Conservation (phyloP, 768 basidiomycete species). For the Mycena indigotica region DNA sequence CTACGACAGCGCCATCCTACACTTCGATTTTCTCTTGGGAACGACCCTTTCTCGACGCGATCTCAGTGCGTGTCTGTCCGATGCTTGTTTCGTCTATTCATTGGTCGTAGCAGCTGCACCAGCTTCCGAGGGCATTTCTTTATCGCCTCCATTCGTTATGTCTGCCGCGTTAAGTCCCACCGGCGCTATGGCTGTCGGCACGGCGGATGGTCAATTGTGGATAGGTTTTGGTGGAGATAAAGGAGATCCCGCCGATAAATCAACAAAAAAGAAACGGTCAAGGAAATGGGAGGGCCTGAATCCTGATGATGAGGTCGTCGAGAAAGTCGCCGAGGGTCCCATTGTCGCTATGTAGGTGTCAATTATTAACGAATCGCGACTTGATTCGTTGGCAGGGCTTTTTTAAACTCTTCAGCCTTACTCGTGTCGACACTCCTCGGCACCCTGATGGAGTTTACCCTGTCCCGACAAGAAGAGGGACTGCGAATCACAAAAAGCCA, state of each 20-base stretch:
- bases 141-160: conserved; percentile 78
- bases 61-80: conserved; percentile 46
- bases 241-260: conserved; percentile 20
- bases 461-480: conserved; percentile 43
- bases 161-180: conserved; percentile 58
- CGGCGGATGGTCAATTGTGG: conserved; percentile 75
- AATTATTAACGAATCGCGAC: background rate
- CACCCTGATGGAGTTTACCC: conserved; percentile 49
- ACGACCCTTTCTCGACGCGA: conserved; percentile 59
- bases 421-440: conserved; percentile 66
- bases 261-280: conserved; percentile 50
- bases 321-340: conserved; percentile 70
- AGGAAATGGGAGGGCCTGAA: conserved; percentile 77
- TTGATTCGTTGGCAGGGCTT: conserved; percentile 43
- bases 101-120: conserved; percentile 38
- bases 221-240: conserved; percentile 72
- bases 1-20: conserved; percentile 68
- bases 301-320: conserved; percentile 43
- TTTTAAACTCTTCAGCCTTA: conserved; percentile 48
- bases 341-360: conserved; percentile 69
- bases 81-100: conserved; percentile 2
- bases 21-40: conserved; percentile 64
- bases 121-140: conserved; percentile 49
- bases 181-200: conserved; percentile 69
- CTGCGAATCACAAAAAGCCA: conserved; percentile 48